Conservation (phyloP, 2,329 filamentous ascomycete species). For the Aphanoascus verrucosus region DNA sequence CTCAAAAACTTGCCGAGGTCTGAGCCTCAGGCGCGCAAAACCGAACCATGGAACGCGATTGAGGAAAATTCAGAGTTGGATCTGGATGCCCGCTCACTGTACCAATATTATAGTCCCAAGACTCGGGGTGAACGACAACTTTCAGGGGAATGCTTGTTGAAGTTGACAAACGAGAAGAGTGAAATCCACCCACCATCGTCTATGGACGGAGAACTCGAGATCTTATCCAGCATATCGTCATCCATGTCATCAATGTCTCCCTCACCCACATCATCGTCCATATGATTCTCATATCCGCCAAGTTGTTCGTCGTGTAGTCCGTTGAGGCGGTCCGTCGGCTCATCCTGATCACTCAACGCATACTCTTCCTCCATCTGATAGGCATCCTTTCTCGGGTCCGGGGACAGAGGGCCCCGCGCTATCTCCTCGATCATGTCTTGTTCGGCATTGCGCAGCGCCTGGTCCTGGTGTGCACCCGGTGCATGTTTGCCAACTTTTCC, state of each 20-base stretch:
- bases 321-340: conserved; percentile 21
- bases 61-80: too few relatives aligned
- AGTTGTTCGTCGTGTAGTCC: conserved; percentile 15
- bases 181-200: conserved; percentile 81
- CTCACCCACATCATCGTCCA: conserved; percentile 45
- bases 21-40: too few relatives aligned
- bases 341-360: conserved; percentile 25
- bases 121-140: neutral
- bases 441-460: conserved; percentile 68
- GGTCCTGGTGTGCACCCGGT: conserved; percentile 63
- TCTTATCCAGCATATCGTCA: conserved; percentile 82
- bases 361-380: conserved; percentile 26
- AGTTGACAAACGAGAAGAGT: conserved; percentile 19
- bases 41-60: too few relatives aligned
- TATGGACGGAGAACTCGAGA: conserved; percentile 96
- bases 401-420: conserved; percentile 51
- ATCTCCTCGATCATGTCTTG: conserved; percentile 67
- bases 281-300: conserved; percentile 17
- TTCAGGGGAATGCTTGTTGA: conserved; percentile 16
- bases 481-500: conserved; percentile 49
- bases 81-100: too few relatives aligned
- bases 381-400: conserved; percentile 41
- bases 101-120: neutral
- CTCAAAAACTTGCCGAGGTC: too few relatives aligned
- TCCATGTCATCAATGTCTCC: conserved; percentile 58